A percentile compares a stretch with the other conserved stretches of the same genome.
These are phyloP conservation scores for Aspergillus thermomutatus DNA, from an alignment of 2,329 filamentous ascomycete genomes.

Conservation along the genomic window DNA sequence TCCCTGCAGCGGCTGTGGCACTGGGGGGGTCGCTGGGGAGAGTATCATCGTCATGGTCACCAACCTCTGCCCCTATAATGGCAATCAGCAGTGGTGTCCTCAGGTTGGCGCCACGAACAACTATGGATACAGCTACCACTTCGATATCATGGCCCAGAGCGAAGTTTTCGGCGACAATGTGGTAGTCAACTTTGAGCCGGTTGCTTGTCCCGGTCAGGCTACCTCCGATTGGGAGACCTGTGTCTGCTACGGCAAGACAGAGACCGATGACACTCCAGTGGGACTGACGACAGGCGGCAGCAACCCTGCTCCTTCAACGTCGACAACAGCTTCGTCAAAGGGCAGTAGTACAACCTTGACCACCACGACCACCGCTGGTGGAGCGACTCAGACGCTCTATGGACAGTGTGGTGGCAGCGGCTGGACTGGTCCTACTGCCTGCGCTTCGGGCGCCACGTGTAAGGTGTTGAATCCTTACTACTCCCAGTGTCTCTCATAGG, in stretches of 20 bases:
- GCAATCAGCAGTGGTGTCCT: slow-evolving; percentile 37
- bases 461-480: slow-evolving; percentile 6
- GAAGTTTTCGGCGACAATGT: slow-evolving; percentile 33
- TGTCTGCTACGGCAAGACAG: slow-evolving; percentile 19
- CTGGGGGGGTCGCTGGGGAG: slow-evolving; percentile 17
- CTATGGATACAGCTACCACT: slow-evolving; percentile 36
- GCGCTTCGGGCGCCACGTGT: slow-evolving; percentile 5
- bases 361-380: not conserved
- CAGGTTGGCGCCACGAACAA: slow-evolving; percentile 26
- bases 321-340: no score
- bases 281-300: not conserved
- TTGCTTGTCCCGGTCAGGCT: slow-evolving; percentile 27
- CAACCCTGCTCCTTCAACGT: not conserved
- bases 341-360: not conserved
- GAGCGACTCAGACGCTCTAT: slow-evolving; percentile 11
- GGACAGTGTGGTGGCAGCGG: slow-evolving; percentile 17
- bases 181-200: slow-evolving; percentile 31
- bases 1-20: slow-evolving; percentile 17
- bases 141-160: slow-evolving; percentile 34
- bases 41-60: slow-evolving; percentile 30
- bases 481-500: slow-evolving; percentile 15
- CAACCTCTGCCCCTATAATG: slow-evolving; percentile 35
- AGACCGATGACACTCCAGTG: slow-evolving; percentile 9
- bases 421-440: slow-evolving; percentile 15
- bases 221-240: slow-evolving; percentile 23